A percentile compares a stretch with the other conserved stretches of the same genome.
These are phyloP conservation scores for Candida sp. DNA, from an alignment of 1,139 yeast species.

Conservation along the genomic window DNA sequence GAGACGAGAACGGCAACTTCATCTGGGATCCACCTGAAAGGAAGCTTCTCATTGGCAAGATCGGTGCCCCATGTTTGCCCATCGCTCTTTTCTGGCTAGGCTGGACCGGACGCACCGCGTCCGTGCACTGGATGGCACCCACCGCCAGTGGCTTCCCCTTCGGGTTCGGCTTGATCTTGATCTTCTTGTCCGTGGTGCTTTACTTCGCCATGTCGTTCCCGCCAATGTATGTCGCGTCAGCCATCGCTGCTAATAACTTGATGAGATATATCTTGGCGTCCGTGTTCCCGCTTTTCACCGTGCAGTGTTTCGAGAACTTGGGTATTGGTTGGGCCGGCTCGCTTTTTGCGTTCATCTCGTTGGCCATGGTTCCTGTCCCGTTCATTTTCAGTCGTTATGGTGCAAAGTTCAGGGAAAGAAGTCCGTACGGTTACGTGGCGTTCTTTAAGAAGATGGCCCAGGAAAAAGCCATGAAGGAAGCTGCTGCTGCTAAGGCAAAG, in stretches of 20 bases:
- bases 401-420: constrained; percentile 51
- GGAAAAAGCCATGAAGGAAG: constrained; percentile 22
- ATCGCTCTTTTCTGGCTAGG: constrained; percentile 81
- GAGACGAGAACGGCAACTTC: constrained; percentile 59
- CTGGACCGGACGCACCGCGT: constrained; percentile 62
- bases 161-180: constrained; percentile 73
- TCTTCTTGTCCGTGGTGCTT: constrained; percentile 73
- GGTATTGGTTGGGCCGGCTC: constrained; percentile 44
- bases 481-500: constrained; percentile 10
- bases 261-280: constrained; percentile 73
- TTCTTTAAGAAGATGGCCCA: constrained; percentile 33
- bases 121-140: constrained; percentile 81
- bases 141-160: constrained; percentile 76
- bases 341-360: constrained; percentile 37
- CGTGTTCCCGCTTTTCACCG: constrained; percentile 49
- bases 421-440: constrained; percentile 65
- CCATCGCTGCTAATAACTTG: constrained; percentile 80
- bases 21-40: constrained; percentile 44
- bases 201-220: constrained; percentile 80
- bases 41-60: constrained; percentile 48
- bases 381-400: constrained; percentile 62
- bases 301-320: constrained; percentile 45
- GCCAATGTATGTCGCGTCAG: constrained; percentile 74
- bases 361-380: constrained; percentile 40
- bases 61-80: constrained; percentile 69